Percentiles rank a stretch among this genome's conserved stretches.
Evolutionary conservation across 768 basidiomycete species (phyloP).

Genomic region (Tephrocybe sp.): DNA sequence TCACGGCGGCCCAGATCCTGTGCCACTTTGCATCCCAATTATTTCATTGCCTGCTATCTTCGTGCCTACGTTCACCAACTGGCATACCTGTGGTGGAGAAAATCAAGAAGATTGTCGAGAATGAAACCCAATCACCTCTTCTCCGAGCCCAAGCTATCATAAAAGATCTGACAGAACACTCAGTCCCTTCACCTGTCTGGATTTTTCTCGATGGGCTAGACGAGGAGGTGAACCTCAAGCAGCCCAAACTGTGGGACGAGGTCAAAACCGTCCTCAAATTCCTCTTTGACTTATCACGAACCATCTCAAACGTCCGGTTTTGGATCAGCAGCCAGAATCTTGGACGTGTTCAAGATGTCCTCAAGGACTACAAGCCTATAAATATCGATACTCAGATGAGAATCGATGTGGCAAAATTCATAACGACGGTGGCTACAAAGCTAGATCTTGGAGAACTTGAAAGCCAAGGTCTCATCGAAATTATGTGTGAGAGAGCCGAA

Average conservation of each 20-base stretch:
- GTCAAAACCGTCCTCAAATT: neutral
- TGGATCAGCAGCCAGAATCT: neutral
- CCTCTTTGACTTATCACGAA: neutral
- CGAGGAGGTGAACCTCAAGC: neutral
- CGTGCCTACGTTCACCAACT: neutral
- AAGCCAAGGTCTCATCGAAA: neutral
- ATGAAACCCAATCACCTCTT: neutral
- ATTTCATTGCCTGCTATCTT: neutral
- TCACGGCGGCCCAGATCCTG: neutral
- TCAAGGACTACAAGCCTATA: neutral
- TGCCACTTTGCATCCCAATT: constrained; percentile 2
- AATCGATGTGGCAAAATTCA: neutral
- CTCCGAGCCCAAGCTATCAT: neutral
- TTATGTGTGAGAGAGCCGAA: neutral
- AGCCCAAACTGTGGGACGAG: neutral
- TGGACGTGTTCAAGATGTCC: neutral
- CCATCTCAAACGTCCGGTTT: neutral
- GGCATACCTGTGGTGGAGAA: neutral
- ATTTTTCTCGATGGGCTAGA: constrained; percentile 1
- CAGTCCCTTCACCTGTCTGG: neutral
- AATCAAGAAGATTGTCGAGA: neutral
- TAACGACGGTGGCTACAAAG: neutral
- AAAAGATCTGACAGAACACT: neutral
- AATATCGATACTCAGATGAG: neutral
- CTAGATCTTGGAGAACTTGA: neutral